Percentiles rank a stretch among this genome's conserved stretches.
phyloP scores from a whole-genome alignment of 116 monocot species.

The Iris pallida region DNA sequence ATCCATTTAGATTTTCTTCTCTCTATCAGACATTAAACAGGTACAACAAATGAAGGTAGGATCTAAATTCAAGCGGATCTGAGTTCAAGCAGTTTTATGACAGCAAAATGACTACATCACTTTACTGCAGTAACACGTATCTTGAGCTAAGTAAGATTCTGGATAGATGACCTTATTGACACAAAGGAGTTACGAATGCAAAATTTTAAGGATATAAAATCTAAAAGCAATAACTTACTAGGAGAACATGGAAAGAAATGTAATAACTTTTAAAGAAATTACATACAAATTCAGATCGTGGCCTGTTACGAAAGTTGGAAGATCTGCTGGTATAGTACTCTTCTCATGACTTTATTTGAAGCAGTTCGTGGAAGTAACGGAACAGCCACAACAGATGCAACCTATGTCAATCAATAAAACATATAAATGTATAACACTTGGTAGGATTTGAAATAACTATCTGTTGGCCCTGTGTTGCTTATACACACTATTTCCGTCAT shows the following conservation, averaged over 20 bases:
- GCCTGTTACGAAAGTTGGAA: slow-evolving; percentile 22
- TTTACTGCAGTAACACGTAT: too few species aligned
- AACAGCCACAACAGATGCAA: slow-evolving; percentile 54
- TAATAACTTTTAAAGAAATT: background rate
- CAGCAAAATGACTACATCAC: too few species aligned
- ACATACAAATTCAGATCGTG: slow-evolving; percentile 37
- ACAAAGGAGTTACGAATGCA: too few species aligned
- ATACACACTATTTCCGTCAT: background rate
- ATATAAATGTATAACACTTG: background rate
- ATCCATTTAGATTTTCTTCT: too few species aligned
- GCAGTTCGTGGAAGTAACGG: slow-evolving; percentile 87
- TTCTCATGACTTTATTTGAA: slow-evolving; percentile 94
- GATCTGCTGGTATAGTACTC: slow-evolving; percentile 65
- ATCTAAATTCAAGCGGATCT: too few species aligned
- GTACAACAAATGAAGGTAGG: too few species aligned
- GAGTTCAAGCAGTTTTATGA: too few species aligned
- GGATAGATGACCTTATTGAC: too few species aligned
- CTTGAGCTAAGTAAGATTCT: too few species aligned
- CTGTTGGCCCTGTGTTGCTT: background rate
- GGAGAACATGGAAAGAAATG: background rate
- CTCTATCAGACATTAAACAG: too few species aligned
- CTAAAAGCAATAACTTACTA: too few species aligned
- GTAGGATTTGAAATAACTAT: background rate
- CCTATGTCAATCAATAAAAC: slow-evolving; percentile 29
- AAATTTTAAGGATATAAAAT: too few species aligned